Base-by-base conservation (phyloP, 805 yeast genomes). In the Starmerella bacillaris region DNA sequence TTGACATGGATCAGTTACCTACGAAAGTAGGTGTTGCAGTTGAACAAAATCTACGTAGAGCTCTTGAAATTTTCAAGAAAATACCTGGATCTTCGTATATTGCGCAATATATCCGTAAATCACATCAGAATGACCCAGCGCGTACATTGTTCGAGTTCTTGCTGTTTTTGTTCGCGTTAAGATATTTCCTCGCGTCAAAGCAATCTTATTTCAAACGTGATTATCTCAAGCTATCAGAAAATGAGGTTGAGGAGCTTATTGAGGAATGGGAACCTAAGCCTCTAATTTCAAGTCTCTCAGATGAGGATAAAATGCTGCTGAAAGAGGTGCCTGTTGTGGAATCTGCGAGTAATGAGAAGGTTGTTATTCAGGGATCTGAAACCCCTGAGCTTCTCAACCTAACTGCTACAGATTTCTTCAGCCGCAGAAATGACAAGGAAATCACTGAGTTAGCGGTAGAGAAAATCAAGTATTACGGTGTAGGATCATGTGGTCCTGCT, bases 401-500 rank as follows among this genome's bases (percentile, higher is more conserved):
- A 47, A 67, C 83, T 3, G 68, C 82, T 3, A 56, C 67, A 37
- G 93, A 86, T 57, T 74, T 75, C 46, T 63, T 80, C 50, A 68
- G 72, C 47, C 58, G 82, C 51, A 67, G 74, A 33, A 56, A 57
- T 22, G 57, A 67, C 45, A 55, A 57, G 16, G 52, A 42, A 12
- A 61, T 82, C 27, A 60, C 60, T 35, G 54, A 61, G 16, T 66
- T 62, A 9, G 82, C 83, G 4, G 64, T 68, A 35, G 53, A 60
- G 21, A 64, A 71, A 17, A 72, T 89, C 41, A 61, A 63, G 31
- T 63, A 64, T 38, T 72, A 77, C 39, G 98, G 98, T 53, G 95
- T 89, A 34, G 98, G 98, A 44, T 86, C 95, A 1, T 89, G 98
- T 63, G 94, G 96, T 27, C 96, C 98, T 4, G 92, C 95, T 29